phyloP scores from a whole-genome alignment of 192 early-diverging fungal species.

The Mortierella claussenii region DNA sequence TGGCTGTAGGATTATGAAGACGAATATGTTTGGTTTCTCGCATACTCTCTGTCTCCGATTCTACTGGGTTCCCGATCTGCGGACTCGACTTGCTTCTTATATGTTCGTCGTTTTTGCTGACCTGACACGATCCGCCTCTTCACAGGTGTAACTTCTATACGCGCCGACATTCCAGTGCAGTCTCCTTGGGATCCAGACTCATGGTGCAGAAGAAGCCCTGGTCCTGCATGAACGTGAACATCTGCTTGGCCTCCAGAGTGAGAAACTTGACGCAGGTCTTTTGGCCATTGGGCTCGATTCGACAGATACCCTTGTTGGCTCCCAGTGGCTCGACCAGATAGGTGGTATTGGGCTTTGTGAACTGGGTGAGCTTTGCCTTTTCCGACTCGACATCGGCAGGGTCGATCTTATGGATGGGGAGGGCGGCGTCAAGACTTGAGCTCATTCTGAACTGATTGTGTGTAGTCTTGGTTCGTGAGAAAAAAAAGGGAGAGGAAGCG shows the following conservation, averaged over 20 bases:
- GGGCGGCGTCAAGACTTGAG: conserved; percentile 44
- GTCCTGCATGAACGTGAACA: conserved; percentile 54
- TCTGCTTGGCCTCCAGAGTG: conserved; percentile 48
- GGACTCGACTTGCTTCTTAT: no score
- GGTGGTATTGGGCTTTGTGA: conserved; percentile 45
- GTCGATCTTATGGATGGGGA: conserved; percentile 37
- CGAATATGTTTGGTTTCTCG: no score
- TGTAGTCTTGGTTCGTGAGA: background rate
- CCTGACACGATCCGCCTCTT: no score
- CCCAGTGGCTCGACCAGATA: conserved; percentile 49
- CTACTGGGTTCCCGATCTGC: no score
- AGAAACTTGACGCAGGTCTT: conserved; percentile 49
- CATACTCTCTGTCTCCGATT: no score
- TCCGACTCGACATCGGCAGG: conserved; percentile 46
- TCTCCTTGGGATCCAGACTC: conserved; percentile 39
- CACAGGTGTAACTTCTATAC: no score
- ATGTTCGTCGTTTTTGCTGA: no score
- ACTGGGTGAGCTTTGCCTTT: conserved; percentile 33
- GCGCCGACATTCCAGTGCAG: conserved; percentile 45
- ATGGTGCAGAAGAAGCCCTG: conserved; percentile 52
- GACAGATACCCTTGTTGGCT: conserved; percentile 49
- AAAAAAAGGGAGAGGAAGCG: background rate
- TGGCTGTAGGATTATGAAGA: no score
- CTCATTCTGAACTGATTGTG: conserved; percentile 17
- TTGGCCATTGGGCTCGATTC: conserved; percentile 50